Conservation (phyloP, 768 basidiomycete genomes). For the Boletus bicolor region DNA sequence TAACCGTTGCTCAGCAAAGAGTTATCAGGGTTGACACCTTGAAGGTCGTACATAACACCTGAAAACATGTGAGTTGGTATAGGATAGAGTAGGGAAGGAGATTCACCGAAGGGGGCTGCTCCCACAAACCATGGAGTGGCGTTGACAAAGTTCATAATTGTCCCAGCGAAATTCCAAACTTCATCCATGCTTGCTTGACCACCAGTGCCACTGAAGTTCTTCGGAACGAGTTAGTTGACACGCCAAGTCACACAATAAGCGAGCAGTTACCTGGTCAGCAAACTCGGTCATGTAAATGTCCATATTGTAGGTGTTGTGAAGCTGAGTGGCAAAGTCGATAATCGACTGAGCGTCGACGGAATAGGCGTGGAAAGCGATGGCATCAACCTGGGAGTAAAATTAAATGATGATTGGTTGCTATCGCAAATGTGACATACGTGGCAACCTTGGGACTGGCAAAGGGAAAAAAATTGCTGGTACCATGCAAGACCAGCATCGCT, state of each 20-base stretch:
- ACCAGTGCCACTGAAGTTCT: slow-evolving; percentile 52
- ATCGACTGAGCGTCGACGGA: slow-evolving; percentile 45
- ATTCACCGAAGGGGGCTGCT: slow-evolving; percentile 62
- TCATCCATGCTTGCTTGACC: slow-evolving; percentile 35
- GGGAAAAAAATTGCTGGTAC: slow-evolving; percentile 55
- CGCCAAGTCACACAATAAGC: background rate
- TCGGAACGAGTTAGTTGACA: slow-evolving; percentile 2
- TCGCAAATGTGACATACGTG: slow-evolving; percentile 37
- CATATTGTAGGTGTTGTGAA: slow-evolving; percentile 41
- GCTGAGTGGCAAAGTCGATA: slow-evolving; percentile 46
- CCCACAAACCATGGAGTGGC: slow-evolving; percentile 28
- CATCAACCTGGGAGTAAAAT: slow-evolving; percentile 44
- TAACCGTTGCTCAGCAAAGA: slow-evolving; percentile 36
- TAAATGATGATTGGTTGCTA: background rate
- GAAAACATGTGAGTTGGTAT: slow-evolving; percentile 7
- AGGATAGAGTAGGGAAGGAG: background rate
- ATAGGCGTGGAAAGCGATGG: slow-evolving; percentile 68
- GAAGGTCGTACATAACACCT: slow-evolving; percentile 54
- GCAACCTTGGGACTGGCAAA: slow-evolving; percentile 43
- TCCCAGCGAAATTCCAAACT: slow-evolving; percentile 45
- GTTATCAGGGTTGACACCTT: slow-evolving; percentile 52
- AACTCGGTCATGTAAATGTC: slow-evolving; percentile 64
- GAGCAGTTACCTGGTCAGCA: slow-evolving; percentile 54
- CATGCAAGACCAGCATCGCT: slow-evolving; percentile 57
- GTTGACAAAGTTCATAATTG: slow-evolving; percentile 43